A percentile compares a stretch with the other conserved stretches of the same genome.
Evolutionary conservation across 352 stramenopile genomes (phyloP).

Genomic region (Achlya hypogyna): DNA sequence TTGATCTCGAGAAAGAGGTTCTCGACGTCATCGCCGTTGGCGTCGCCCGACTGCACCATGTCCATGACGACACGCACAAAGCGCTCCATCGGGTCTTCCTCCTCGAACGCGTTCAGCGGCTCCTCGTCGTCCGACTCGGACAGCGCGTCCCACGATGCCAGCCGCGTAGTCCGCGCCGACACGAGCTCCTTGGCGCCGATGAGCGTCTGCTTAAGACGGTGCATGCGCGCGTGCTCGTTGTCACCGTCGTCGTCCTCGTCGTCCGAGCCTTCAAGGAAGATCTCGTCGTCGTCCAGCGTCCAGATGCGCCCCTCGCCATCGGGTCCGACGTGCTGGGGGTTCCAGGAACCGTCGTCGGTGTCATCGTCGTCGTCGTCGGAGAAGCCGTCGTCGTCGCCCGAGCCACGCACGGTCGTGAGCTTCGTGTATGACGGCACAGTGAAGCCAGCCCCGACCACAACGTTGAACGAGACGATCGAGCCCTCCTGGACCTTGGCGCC

Average conservation of each 20-base stretch:
- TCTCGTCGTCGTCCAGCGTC: slow-evolving; percentile 78
- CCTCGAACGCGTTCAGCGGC: slow-evolving; percentile 43
- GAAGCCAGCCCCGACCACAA: slow-evolving; percentile 73
- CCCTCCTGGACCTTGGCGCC: slow-evolving; percentile 63
- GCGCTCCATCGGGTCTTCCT: slow-evolving; percentile 29
- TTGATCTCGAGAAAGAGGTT: slow-evolving; percentile 92
- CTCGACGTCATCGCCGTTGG: slow-evolving; percentile 68
- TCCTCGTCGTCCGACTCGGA: slow-evolving; percentile 67
- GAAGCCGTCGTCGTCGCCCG: slow-evolving; percentile 65
- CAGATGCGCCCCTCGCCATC: slow-evolving; percentile 65
- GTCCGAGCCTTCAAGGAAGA: slow-evolving; percentile 58
- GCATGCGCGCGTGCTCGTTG: slow-evolving; percentile 26
- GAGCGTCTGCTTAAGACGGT: slow-evolving; percentile 62
- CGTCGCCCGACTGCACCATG: slow-evolving; percentile 68
- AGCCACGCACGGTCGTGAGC: slow-evolving; percentile 49
- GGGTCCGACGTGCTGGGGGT: slow-evolving; percentile 51
- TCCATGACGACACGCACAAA: slow-evolving; percentile 76
- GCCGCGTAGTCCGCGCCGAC: slow-evolving; percentile 40
- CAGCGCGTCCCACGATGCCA: slow-evolving; percentile 72
- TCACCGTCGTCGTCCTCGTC: slow-evolving; percentile 43
- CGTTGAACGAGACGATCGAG: slow-evolving; percentile 69
- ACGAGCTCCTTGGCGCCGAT: slow-evolving; percentile 61
- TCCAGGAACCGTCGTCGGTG: slow-evolving; percentile 37
- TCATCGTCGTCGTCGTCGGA: slow-evolving; percentile 33
- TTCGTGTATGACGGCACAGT: slow-evolving; percentile 61